Base-by-base conservation (phyloP, 805 yeast genomes). In the Grigorovia transvaalensis region DNA sequence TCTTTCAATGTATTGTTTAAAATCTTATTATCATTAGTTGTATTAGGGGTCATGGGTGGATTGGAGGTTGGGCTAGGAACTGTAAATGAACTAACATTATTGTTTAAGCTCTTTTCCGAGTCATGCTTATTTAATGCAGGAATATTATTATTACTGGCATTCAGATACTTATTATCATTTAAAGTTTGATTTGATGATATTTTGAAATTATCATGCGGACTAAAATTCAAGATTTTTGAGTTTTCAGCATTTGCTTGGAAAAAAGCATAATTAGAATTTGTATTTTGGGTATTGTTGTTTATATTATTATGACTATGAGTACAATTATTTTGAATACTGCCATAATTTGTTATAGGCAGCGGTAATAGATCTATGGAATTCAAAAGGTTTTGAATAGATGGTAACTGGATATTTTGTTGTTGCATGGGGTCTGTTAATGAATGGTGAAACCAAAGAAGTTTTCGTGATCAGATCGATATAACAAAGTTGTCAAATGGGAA, bases 351-450 rank as follows among this genome's bases (percentile, higher is more conserved):
- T 38, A 23, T 23, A 4, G n/a, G 17, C n/a, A 18, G 18, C 8
- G 42, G 42, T 15, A 38, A 3, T 8, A 38, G 15, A 15, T 30
- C 42, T 17, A 48, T 17, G 13, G 48, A 45, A 42, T 42, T 45
- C 19, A 51, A 19, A 19, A 51, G 38, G 20, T 42, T 44, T 42
- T 47, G 23, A 19, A 51, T 51, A 1, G 53, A 41, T 7, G 53
- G 53, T 17, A 50, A 49, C 35, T 27, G 23, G 12, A 46, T 18
- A 4, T 45, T 45, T 12, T 45, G 42, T 7, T 38, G 42, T 9
- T 38, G 12, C 42, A 38, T 38, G n/a, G n/a, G 12, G 42, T 13
- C 4, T 38, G 42, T 13, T 38, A 23, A 23, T 4, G 27, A 23
- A 23, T 23, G 38, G 15, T 33, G 15, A 33, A 13, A 11, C 4